Percentiles rank a stretch among this genome's conserved stretches.
Conservation (phyloP, 106 monocot genomes). For the Cymbidium sinense region DNA sequence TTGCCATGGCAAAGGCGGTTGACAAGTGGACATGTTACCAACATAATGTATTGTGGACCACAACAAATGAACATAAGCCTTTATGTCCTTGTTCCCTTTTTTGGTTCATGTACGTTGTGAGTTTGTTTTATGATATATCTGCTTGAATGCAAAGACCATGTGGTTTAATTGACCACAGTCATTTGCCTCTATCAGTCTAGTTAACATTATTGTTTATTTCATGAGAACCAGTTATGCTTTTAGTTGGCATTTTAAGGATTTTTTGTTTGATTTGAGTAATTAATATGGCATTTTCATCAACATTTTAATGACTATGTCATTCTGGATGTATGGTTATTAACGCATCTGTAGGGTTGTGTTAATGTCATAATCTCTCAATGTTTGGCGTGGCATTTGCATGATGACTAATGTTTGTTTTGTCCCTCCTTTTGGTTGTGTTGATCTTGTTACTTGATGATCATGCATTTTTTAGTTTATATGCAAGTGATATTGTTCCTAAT, state of each 20-base stretch:
- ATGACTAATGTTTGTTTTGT: background rate
- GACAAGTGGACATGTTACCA: background rate
- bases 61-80: background rate
- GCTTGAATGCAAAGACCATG: background rate
- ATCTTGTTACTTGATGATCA: background rate
- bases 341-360: background rate
- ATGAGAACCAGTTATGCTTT: background rate
- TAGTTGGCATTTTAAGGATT: background rate
- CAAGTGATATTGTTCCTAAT: background rate
- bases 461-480: background rate
- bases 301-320: background rate
- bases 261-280: background rate
- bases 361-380: background rate
- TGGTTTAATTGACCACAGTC: background rate
- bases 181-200: background rate
- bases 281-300: background rate
- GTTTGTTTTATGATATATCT: background rate
- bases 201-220: background rate
- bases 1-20: background rate
- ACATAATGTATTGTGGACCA: background rate
- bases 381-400: background rate
- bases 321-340: background rate
- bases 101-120: background rate
- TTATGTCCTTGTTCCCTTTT: background rate
- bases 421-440: background rate